Evolutionary conservation across 208 protist genomes (phyloP), one percentile per base, ranked within the genome.

Genomic region (Porcisia hertigi): DNA sequence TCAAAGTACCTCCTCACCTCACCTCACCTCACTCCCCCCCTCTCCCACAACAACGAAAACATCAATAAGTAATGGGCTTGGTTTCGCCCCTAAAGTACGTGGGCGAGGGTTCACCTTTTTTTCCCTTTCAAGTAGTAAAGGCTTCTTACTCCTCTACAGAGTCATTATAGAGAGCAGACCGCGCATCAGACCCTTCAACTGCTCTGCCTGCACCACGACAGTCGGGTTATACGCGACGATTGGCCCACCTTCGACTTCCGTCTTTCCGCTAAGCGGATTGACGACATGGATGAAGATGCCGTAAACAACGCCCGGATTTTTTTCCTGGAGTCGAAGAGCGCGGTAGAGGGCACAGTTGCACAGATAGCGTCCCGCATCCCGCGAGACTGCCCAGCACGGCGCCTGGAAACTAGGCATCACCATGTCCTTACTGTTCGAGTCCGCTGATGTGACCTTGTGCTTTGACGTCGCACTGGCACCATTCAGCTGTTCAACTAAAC

Each of bases 341-440:
- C 77, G 71, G 72, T 94, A 96, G 23, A 96, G 81, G 25, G 81
- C 70, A 59, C 80, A 94, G 77, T 96, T 94, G 77, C 89, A 96
- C 54, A 93, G 71, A 71, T 94, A 94, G 16, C 88, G 84, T 2
- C 89, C 92, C 5, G 89, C 92, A 55, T 93, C 71, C 58, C 69
- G 72, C 14, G 89, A 94, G 20, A 93, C 79, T 18, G 79, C 66
- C 87, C 86, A 93, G 55, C 47, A 53, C 11, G 89, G 86, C 1
- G 53, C 23, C 71, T 82, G 77, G 25, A 83, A 86, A 3, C 9
- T 34, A 11, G 85, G 85, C 85, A 86, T 86, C 71, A 74, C 57
- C 75, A 83, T 78, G 52, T 55, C 80, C 14, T 62, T 66, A 4
- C 69, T 34, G 25, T 75, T 72, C 12, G 54, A 53, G 18, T 60